Evolutionary conservation across 441 rosid genomes (phyloP), one percentile per base, ranked within the genome.

Genomic region (Populus tomentosa): DNA sequence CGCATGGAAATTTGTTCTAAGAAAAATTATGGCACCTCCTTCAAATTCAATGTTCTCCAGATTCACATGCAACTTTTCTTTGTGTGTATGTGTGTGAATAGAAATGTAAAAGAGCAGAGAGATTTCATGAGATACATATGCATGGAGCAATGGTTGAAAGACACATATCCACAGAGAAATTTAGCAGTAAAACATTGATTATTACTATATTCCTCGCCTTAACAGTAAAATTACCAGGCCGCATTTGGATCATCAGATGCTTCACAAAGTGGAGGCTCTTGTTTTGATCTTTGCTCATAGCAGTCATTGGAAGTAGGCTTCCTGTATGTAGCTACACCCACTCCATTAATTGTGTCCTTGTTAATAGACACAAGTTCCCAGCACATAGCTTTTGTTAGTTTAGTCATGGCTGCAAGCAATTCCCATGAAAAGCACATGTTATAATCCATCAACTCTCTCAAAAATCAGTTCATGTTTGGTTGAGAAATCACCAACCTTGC

Each of bases 221-320:
- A 69, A 28, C 10, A 62, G 14, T 23, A 24, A 72, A 40, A 77
- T 82, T 88, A 95, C 98, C 96, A 91, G 73, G 97, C 94, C 10
- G 98, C 98, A 84, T 91, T 89, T 21, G 93, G 90, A 85, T 95
- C 98, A 84, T 95, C 98, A 63, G 97, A 86, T 67, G 84, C 77
- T 0, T 85, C 73, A 71, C 99, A 95, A 42, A 95, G 65, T 10
- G 97, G 94, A 84, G 99, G 98, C 75, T 82, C 83, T 33, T 85
- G 91, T 76, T 84, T 72, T 76, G 92, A 75, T 90, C 97, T 89
- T 78, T 83, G 78, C 84, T 82, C 88, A 73, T 93, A 95, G 85
- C 98, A 95, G 23, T 91, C 91, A 59, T 92, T 92, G 73, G 91
- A 83, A 7, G 82, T 80, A 77, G 99, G 98, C 86, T 95, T 95